Percentiles rank a stretch among this genome's conserved stretches.
These are phyloP conservation scores for Pythium brassicae DNA, from an alignment of 352 stramenopile genomes.

Conservation along the genomic window DNA sequence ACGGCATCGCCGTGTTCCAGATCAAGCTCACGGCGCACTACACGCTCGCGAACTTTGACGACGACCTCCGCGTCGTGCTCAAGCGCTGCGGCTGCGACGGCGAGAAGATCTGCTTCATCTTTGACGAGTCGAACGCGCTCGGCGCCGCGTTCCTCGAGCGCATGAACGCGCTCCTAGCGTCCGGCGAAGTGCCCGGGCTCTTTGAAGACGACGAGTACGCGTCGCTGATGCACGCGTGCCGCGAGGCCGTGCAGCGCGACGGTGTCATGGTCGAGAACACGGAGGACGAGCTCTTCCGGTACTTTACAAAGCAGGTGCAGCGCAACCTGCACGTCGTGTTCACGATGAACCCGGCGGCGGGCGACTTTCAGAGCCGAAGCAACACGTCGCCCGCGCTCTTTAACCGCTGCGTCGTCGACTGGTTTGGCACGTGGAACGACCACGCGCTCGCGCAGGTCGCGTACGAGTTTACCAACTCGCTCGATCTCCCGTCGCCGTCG, in stretches of 20 bases:
- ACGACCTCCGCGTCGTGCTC: constrained; percentile 97
- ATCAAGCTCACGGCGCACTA: constrained; percentile 99
- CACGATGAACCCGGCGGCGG: constrained; percentile 99
- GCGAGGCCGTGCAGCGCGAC: constrained; percentile 92
- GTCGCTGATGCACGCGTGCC: constrained; percentile 94
- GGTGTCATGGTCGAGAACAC: constrained; percentile 90
- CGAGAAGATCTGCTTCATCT: constrained; percentile 99
- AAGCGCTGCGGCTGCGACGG: constrained; percentile 96
- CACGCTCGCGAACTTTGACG: constrained; percentile 99
- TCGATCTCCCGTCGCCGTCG: constrained; percentile 96
- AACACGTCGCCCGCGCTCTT: constrained; percentile 99
- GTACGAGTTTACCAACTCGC: constrained; percentile 95
- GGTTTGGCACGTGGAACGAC: constrained; percentile 99
- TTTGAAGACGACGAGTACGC: constrained; percentile 99
- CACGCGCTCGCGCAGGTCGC: constrained; percentile 98
- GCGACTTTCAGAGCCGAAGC: constrained; percentile 95
- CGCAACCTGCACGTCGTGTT: constrained; percentile 99
- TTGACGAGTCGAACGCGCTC: constrained; percentile 99
- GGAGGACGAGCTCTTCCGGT: constrained; percentile 93
- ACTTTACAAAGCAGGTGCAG: constrained; percentile 98
- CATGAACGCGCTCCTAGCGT: constrained; percentile 99
- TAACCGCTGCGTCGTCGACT: constrained; percentile 99
- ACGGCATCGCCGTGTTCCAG: constrained; percentile 99
- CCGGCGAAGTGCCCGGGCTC: constrained; percentile 98
- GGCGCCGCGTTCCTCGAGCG: constrained; percentile 98